Evolutionary conservation across 176 grass and related monocot genomes (phyloP), one percentile per base, ranked within the genome.

Genomic region (Tillandsia fasciculata): DNA sequence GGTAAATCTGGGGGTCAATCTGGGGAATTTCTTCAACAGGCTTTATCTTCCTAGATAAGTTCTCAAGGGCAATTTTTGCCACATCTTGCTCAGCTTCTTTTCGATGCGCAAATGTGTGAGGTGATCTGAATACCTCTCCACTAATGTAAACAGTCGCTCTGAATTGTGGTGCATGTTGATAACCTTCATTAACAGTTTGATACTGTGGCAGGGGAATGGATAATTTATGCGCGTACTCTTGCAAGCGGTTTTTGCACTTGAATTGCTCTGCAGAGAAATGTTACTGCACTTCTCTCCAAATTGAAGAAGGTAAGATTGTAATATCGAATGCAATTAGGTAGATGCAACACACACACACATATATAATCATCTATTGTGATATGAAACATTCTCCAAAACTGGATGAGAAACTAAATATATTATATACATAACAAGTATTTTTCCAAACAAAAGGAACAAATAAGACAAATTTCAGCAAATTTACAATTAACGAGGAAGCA

Each of bases 71-170:
- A 18, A 79, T 14, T 77, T 59, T 81, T 0, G 86, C 85, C 71
- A 82, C 76, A 29, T 83, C 83, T 49, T 84, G 74, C 65, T 93
- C 80, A 1, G 90, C 90, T 54, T 93, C 77, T 73, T 93, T 88
- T 24, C 58, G 53, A 69, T 76, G 83, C 51, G 4, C 52, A 78
- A 84, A 85, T 77, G 51, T 68, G 50, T 10, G 51, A 54, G 49
- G 0, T 56, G 86, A 82, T 63, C 56, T 78, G 67, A 86, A 93
- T 24, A 2, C 10, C 68, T 81, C 9, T 53, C 68, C 83, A 1
- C 18, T 80, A 48, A 89, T 80, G 17, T 68, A 2, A 50, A 89
- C 80, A 28, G 74, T 86, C 65, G 77, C 71, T 72, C 49, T 85
- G 68, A 82, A 89, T 69, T 56, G 64, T 63, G 12, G 74, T 64